Percentiles rank a stretch among this genome's conserved stretches.
These are phyloP conservation scores for Stephanodiscus minutulus DNA, from an alignment of 108 stramenopile species.

Conservation along the genomic window DNA sequence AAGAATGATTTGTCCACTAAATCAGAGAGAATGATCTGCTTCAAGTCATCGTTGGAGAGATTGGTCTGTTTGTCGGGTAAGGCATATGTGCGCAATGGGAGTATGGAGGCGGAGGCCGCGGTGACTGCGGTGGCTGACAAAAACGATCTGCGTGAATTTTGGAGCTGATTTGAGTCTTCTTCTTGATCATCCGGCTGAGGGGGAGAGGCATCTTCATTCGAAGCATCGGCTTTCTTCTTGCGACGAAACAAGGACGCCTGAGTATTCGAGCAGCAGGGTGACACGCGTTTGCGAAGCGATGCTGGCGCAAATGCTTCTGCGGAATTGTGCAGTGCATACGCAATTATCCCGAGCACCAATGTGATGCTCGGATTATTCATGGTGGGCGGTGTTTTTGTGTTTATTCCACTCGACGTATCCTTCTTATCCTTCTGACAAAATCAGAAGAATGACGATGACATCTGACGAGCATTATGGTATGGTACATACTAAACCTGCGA, in stretches of 20 bases:
- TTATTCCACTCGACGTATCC: too few relatives aligned
- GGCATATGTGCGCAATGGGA: slow-evolving; percentile 24
- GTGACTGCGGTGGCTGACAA: slow-evolving; percentile 34
- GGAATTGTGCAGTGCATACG: not conserved
- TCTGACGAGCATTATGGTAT: too few relatives aligned
- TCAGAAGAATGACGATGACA: too few relatives aligned
- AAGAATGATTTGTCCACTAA: slow-evolving; percentile 73
- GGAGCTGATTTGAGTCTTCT: slow-evolving; percentile 7
- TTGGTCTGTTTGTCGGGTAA: slow-evolving; percentile 42
- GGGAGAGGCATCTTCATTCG: not conserved
- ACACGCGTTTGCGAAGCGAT: not conserved
- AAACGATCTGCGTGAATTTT: slow-evolving; percentile 34
- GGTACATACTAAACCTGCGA: too few relatives aligned
- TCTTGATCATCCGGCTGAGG: not conserved
- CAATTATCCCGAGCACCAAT: not conserved
- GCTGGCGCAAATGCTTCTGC: slow-evolving; percentile 8
- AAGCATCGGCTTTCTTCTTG: not conserved
- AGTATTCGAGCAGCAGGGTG: not conserved
- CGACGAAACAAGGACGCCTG: slow-evolving; percentile 4
- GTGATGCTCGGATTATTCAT: slow-evolving; percentile 3
- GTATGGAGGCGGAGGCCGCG: slow-evolving; percentile 34
- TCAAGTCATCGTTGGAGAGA: slow-evolving; percentile 61
- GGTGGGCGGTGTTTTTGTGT: not conserved
- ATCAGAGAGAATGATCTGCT: slow-evolving; percentile 62
- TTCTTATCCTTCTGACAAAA: too few relatives aligned